Conservation (phyloP, 2,329 filamentous ascomycete species). For the Lecanoromycetidae sp. region DNA sequence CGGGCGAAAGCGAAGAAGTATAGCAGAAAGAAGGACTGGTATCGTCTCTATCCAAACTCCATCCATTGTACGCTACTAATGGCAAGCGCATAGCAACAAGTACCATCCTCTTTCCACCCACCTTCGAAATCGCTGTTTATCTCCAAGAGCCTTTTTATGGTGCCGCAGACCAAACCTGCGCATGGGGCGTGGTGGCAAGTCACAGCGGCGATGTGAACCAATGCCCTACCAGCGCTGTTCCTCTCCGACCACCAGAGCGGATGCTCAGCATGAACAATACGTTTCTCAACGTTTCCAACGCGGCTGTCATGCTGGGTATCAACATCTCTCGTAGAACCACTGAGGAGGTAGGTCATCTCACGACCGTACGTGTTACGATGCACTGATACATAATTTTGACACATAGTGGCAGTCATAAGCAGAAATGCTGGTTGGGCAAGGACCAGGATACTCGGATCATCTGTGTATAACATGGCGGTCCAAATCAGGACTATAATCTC, state of each 20-base stretch:
- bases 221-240: background rate
- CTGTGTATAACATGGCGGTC: slow-evolving; percentile 36
- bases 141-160: background rate
- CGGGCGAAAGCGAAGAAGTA: background rate
- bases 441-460: slow-evolving; percentile 32
- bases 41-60: background rate
- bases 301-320: too few relatives aligned
- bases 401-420: slow-evolving; percentile 35
- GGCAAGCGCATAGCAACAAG: background rate
- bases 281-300: too few relatives aligned
- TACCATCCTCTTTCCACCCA: background rate
- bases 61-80: background rate
- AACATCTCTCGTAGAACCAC: too few relatives aligned
- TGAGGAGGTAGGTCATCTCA: too few relatives aligned
- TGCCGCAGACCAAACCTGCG: background rate
- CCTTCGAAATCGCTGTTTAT: background rate
- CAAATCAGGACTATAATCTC: slow-evolving; percentile 32
- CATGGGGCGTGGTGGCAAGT: background rate
- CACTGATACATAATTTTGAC: too few relatives aligned
- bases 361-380: too few relatives aligned
- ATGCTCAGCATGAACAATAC: background rate
- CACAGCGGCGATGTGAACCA: background rate
- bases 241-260: background rate
- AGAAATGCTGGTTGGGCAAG: slow-evolving; percentile 33
- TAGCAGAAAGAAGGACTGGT: background rate